Evolutionary conservation across 2,329 filamentous ascomycete genomes (phyloP), one percentile per base, ranked within the genome.

Genomic region (Catunica adiposa): DNA sequence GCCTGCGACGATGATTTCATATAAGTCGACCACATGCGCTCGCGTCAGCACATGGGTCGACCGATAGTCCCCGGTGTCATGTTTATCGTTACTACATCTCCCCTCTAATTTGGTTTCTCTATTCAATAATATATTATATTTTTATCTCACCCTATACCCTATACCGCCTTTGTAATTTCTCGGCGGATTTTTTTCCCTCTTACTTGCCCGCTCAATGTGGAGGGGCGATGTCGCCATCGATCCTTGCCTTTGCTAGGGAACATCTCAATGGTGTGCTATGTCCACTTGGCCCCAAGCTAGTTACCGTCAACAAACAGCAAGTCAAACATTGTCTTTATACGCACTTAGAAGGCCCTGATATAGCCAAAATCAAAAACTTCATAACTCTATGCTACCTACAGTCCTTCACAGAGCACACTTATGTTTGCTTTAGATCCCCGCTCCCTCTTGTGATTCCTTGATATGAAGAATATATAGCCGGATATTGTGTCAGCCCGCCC

Each of bases 181-280:
- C 29, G 29, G 29, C 11, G 29, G 29, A 34, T 34, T 34, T 34
- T 34, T 34, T 34, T 11, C 29, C 11, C 5, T 5, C 29, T 34
- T 11, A 11, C 11, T 11, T 34, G 11, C 29, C 29, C 29, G n/a
- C n/a, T n/a, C n/a, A 53, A 44, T 54, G 58, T 56, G 47, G 59
- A 56, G 61, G 57, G 60, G 57, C 60, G 61, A 63, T 63, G 62
- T 63, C 62, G 62, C 62, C 61, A 63, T 63, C 61, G 57, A 59
- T 58, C 56, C 61, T 59, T 60, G 38, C 47, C 34, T 53, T 44
- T 47, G 9, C 14, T 2, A 50, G 22, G 20, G n/a, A 34, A 29
- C 15, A 14, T 29, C 15, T 46, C 14, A 14, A 11, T 11, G 14
- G 11, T 25, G 14, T 17, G 20, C 14, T 31, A 9, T 37, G 1